Percentiles rank a stretch among this genome's conserved stretches.
These are phyloP conservation scores for Hamigera avellanea DNA, from an alignment of 495 filamentous ascomycete species.

Conservation along the genomic window DNA sequence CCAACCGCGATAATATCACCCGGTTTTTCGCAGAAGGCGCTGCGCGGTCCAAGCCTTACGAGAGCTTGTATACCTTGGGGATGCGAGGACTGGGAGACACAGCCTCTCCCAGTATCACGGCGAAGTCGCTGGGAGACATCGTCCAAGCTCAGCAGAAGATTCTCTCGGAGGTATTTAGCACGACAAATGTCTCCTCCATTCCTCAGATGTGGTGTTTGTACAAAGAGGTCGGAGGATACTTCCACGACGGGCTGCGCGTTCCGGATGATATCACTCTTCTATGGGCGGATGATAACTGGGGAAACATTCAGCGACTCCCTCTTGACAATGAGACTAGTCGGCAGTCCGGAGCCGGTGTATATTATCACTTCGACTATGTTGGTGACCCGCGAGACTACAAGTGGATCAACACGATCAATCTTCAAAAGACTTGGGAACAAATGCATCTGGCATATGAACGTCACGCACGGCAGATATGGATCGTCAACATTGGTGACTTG, in stretches of 20 bases:
- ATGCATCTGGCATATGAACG: slow-evolving; percentile 38
- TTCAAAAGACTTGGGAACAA: slow-evolving; percentile 19
- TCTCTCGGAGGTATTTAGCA: slow-evolving; percentile 28
- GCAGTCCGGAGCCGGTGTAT: slow-evolving; percentile 57
- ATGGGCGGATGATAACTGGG: slow-evolving; percentile 70
- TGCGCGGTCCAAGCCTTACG: slow-evolving; percentile 50
- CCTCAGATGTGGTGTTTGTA: slow-evolving; percentile 67
- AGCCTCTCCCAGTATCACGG: slow-evolving; percentile 42
- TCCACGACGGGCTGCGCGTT: slow-evolving; percentile 50
- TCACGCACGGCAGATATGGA: slow-evolving; percentile 57
- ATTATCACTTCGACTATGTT: slow-evolving; percentile 62
- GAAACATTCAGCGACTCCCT: slow-evolving; percentile 56
- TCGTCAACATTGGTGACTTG: slow-evolving; percentile 67
- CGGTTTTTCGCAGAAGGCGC: slow-evolving; percentile 58
- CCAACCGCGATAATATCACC: slow-evolving; percentile 52
- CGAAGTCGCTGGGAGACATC: slow-evolving; percentile 10
- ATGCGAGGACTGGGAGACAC: slow-evolving; percentile 65
- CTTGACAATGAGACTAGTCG: slow-evolving; percentile 47
- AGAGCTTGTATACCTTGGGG: slow-evolving; percentile 55
- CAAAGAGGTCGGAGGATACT: slow-evolving; percentile 60
- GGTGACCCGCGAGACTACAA: slow-evolving; percentile 18
- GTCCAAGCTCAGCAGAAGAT: not conserved
- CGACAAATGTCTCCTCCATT: slow-evolving; percentile 39
- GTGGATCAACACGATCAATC: slow-evolving; percentile 19
- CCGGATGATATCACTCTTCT: slow-evolving; percentile 64